Evolutionary conservation across 2,329 filamentous ascomycete genomes (phyloP).

Genomic region (Paramyrothecium roridum): DNA sequence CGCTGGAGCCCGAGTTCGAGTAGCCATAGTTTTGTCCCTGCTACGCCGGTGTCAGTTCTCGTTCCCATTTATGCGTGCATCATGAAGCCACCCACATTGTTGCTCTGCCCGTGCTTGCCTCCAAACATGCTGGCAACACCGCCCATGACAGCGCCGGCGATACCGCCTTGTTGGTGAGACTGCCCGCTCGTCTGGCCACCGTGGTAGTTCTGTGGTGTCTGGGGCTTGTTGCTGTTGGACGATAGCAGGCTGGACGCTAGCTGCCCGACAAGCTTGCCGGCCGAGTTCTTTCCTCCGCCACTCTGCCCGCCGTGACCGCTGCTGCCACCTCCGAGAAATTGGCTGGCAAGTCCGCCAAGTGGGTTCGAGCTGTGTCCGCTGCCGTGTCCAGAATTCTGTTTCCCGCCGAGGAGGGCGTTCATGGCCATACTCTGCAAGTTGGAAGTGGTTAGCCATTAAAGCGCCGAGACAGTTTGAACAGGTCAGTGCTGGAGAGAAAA

Average conservation of each 20-base stretch:
- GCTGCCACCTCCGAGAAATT: constrained; percentile 36
- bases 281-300: constrained; percentile 34
- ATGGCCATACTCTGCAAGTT: constrained; percentile 52
- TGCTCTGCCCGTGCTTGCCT: constrained; percentile 34
- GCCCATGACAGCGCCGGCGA: constrained; percentile 52
- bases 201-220: constrained; percentile 44
- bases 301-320: constrained; percentile 27
- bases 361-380: constrained; percentile 31
- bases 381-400: constrained; percentile 31
- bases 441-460: background rate
- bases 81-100: constrained; percentile 21
- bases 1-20: constrained; percentile 50
- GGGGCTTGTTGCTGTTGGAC: constrained; percentile 41
- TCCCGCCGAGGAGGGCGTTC: constrained; percentile 53
- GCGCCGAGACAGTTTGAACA: background rate
- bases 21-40: constrained; percentile 62
- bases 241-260: constrained; percentile 55
- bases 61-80: background rate
- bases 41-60: constrained; percentile 9
- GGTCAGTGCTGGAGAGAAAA: constrained; percentile 5
- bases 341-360: constrained; percentile 40
- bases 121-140: constrained; percentile 53
- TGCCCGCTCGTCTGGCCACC: constrained; percentile 38
- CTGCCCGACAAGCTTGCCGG: constrained; percentile 56
- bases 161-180: constrained; percentile 38